These are phyloP conservation scores for Rhododendron ovatum DNA, from an alignment of 148 eudicot species.

Conservation along the genomic window DNA sequence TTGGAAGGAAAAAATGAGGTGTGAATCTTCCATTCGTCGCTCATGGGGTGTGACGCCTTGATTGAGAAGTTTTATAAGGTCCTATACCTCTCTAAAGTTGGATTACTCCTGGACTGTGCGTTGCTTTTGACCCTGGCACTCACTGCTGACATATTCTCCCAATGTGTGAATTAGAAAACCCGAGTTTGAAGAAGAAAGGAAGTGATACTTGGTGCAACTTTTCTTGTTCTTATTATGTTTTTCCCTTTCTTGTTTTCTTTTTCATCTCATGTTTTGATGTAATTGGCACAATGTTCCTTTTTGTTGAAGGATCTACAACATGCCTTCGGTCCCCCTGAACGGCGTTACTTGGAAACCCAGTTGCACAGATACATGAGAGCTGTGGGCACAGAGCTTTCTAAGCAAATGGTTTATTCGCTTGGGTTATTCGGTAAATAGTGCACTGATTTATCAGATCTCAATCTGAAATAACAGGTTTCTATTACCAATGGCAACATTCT, in stretches of 20 bases:
- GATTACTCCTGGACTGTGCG: background rate
- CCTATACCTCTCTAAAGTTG: background rate
- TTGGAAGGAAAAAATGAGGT: background rate
- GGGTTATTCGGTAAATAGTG: constrained; percentile 20
- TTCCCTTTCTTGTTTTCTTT: background rate
- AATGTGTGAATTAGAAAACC: background rate
- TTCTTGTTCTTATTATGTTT: background rate
- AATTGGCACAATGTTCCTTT: constrained; percentile 1
- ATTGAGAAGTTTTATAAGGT: background rate
- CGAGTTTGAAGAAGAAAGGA: background rate
- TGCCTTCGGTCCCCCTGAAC: constrained; percentile 35
- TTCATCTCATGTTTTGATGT: background rate
- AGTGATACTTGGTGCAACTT: background rate
- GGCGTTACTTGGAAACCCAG: constrained; percentile 40
- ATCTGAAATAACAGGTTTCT: background rate
- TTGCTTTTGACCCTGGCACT: background rate
- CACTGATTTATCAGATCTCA: background rate
- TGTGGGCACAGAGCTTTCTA: constrained; percentile 65
- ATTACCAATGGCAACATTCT: background rate
- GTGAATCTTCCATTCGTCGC: background rate
- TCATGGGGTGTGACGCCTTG: background rate
- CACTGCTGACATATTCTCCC: too few species aligned
- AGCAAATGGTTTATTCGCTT: constrained; percentile 63
- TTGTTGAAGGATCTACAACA: constrained; percentile 50
- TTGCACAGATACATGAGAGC: constrained; percentile 49